These are phyloP conservation scores for Fusarium nematophilum DNA, from an alignment of 2,329 filamentous ascomycete species.

Conservation along the genomic window DNA sequence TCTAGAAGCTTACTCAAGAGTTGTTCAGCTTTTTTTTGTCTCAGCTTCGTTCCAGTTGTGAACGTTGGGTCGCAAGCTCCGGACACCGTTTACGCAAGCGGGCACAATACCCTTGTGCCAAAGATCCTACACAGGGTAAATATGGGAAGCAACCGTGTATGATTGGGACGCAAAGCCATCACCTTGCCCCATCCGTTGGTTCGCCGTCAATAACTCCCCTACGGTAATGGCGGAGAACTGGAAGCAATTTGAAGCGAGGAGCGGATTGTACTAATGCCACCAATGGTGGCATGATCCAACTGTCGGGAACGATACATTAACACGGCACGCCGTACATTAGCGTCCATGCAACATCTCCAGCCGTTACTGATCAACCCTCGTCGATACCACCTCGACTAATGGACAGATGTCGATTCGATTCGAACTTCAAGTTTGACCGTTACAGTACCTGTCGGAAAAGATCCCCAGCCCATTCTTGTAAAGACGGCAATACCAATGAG, in stretches of 20 bases:
- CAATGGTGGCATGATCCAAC: conserved; percentile 28
- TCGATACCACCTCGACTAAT: conserved; percentile 5
- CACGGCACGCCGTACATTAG: conserved; percentile 18
- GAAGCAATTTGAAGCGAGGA: neutral
- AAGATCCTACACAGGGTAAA: too few species aligned
- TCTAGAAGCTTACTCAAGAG: conserved; percentile 5
- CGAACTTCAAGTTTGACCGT: conserved; percentile 18
- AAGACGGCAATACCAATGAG: too few species aligned
- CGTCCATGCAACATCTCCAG: conserved; percentile 13
- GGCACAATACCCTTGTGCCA: too few species aligned
- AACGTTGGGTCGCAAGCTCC: too few species aligned
- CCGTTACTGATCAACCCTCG: conserved; percentile 19
- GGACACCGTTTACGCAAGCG: too few species aligned
- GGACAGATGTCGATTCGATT: conserved; percentile 17
- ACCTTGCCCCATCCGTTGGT: neutral
- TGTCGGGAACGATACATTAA: conserved; percentile 4
- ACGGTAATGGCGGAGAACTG: neutral
- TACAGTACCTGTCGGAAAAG: conserved; percentile 17
- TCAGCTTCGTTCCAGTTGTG: neutral
- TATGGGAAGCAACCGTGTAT: too few species aligned
- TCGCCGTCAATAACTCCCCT: neutral
- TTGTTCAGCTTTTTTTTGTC: neutral
- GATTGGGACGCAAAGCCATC: too few species aligned
- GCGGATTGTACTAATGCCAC: conserved; percentile 7
- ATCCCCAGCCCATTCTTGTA: conserved; percentile 16